phyloP scores from a whole-genome alignment of 805 yeast species.

The Candida endomychidarum region DNA sequence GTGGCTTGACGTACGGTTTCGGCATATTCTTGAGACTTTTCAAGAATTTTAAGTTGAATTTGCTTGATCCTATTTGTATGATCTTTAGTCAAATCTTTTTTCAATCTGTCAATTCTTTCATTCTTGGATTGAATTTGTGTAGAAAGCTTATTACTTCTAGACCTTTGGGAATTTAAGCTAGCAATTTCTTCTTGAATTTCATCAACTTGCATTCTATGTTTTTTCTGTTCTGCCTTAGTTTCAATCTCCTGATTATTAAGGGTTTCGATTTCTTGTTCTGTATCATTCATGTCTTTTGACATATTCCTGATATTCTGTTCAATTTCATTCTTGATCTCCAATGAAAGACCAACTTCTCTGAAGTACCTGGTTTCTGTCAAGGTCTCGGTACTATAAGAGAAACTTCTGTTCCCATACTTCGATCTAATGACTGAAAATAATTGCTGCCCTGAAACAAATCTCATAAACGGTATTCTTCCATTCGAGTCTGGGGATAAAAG shows the following conservation, averaged over 20 bases:
- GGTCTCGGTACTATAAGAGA: slow-evolving; percentile 42
- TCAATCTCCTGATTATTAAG: slow-evolving; percentile 14
- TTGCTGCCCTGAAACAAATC: slow-evolving; percentile 60
- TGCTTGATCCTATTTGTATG: slow-evolving; percentile 38
- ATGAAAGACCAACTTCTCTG: slow-evolving; percentile 33
- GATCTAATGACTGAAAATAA: slow-evolving; percentile 56
- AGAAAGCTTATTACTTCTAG: slow-evolving; percentile 17
- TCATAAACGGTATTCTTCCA: slow-evolving; percentile 49
- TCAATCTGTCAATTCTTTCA: slow-evolving; percentile 30
- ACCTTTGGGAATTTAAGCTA: not conserved
- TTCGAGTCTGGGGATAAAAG: slow-evolving; percentile 32
- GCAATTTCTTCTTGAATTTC: slow-evolving; percentile 14
- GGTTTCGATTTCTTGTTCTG: not conserved
- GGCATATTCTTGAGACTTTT: slow-evolving; percentile 15
- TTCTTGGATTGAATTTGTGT: slow-evolving; percentile 24
- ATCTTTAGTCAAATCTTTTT: slow-evolving; percentile 42
- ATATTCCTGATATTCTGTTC: slow-evolving; percentile 19
- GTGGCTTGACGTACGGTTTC: not conserved
- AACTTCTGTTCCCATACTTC: slow-evolving; percentile 59
- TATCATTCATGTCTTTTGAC: not conserved
- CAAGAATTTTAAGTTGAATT: slow-evolving; percentile 26
- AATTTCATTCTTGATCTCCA: slow-evolving; percentile 16
- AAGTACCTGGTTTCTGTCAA: slow-evolving; percentile 29
- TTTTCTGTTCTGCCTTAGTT: slow-evolving; percentile 27
- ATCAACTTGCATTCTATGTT: slow-evolving; percentile 16